Evolutionary conservation across 805 yeast species (phyloP).

Genomic region (Starmerella stellata): DNA sequence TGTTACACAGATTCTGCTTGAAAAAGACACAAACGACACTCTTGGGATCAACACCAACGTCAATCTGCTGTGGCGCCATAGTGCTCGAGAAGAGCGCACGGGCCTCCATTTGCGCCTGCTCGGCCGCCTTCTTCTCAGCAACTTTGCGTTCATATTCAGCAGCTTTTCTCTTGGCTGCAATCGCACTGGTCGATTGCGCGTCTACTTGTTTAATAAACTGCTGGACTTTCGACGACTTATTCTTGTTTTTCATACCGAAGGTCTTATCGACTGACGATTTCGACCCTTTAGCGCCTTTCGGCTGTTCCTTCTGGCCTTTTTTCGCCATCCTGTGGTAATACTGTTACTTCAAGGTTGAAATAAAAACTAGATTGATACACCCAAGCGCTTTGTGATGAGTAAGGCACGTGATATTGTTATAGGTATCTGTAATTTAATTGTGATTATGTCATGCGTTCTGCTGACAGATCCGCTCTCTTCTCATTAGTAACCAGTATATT

Average conservation of each 20-base stretch:
- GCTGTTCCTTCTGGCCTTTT: conserved; percentile 44
- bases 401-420: no score
- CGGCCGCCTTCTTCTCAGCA: conserved; percentile 79
- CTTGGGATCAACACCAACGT: conserved; percentile 96
- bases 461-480: no score
- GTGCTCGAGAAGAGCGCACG: conserved; percentile 51
- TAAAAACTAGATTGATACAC: no score
- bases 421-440: no score
- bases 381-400: no score
- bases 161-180: conserved; percentile 46
- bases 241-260: conserved; percentile 88
- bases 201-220: conserved; percentile 50
- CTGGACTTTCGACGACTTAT: conserved; percentile 83
- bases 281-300: conserved; percentile 36
- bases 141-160: conserved; percentile 52
- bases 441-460: no score
- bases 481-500: no score
- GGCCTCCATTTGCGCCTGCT: conserved; percentile 74
- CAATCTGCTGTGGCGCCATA: conserved; percentile 63
- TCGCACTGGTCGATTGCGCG: conserved; percentile 37
- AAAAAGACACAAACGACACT: conserved; percentile 77
- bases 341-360: no score
- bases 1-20: conserved; percentile 67
- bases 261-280: conserved; percentile 67
- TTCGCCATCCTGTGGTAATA: conserved; percentile 35